A percentile compares a stretch with the other conserved stretches of the same genome.
Conservation (phyloP, 306 rosid genomes). For the Trifolium dubium region DNA sequence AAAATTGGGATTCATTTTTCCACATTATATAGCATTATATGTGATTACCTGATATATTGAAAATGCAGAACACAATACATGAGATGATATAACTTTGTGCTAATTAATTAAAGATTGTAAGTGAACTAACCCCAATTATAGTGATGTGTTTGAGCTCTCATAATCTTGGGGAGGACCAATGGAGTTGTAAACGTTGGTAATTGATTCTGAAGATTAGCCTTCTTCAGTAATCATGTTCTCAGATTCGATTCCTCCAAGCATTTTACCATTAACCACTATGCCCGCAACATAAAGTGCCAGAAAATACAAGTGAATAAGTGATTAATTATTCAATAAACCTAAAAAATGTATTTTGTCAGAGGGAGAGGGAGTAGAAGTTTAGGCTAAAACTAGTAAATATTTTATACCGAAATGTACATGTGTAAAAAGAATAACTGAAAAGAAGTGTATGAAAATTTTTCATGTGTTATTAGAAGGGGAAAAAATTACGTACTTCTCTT, state of each 20-base stretch:
- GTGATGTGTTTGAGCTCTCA: constrained; percentile 84
- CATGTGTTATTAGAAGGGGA: not conserved
- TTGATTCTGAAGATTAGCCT: constrained; percentile 86
- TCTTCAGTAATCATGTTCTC: constrained; percentile 59
- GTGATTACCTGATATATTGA: too few relatives aligned
- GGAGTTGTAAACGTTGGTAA: constrained; percentile 69
- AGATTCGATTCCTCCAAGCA: constrained; percentile 49
- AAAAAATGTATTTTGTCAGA: too few relatives aligned
- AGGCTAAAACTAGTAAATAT: too few relatives aligned
- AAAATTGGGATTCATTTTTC: too few relatives aligned
- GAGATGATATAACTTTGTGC: not conserved
- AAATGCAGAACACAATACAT: too few relatives aligned
- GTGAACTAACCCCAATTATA: constrained; percentile 75
- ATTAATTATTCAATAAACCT: not conserved
- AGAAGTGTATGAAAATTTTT: not conserved
- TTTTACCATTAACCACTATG: constrained; percentile 35
- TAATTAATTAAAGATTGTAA: not conserved
- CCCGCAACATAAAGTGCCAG: constrained; percentile 50
- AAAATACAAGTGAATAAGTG: not conserved
- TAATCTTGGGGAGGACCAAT: constrained; percentile 65
- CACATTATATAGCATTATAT: too few relatives aligned
- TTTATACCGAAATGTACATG: too few relatives aligned
- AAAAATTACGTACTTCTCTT: not conserved
- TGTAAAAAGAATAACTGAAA: too few relatives aligned
- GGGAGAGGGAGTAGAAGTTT: too few relatives aligned